Percentiles rank a stretch among this genome's conserved stretches.
Conservation (phyloP, 345 rosid species). For the Zanthoxylum bungeanum region DNA sequence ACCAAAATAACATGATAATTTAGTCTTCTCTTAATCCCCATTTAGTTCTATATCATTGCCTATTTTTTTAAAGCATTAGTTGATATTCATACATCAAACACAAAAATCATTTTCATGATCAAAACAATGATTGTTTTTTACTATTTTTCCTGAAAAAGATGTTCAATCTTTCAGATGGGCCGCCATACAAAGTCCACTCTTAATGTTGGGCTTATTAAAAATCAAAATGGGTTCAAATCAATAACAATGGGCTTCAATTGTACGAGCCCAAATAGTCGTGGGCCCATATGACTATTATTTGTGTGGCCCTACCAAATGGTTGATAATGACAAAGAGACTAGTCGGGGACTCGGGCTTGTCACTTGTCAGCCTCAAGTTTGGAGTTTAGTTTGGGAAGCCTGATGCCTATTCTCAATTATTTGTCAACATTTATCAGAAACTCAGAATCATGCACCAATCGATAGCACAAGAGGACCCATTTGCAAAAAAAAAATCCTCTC, state of each 20-base stretch:
- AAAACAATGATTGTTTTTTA: too few species aligned
- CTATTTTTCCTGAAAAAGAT: not conserved
- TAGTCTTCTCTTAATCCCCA: too few species aligned
- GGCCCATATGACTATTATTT: too few species aligned
- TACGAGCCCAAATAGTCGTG: too few species aligned
- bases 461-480: too few species aligned
- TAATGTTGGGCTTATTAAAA: not conserved
- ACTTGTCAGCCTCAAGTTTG: not conserved
- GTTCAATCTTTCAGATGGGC: not conserved
- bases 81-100: not conserved
- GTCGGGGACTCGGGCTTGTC: too few species aligned
- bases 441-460: not conserved
- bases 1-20: too few species aligned
- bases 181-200: not conserved
- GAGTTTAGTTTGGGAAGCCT: not conserved
- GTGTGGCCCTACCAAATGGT: too few species aligned
- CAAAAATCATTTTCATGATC: not conserved
- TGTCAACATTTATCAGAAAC: not conserved
- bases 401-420: not conserved
- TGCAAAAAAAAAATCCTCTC: too few species aligned
- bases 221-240: not conserved
- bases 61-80: not conserved
- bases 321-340: too few species aligned
- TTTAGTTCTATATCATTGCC: too few species aligned
- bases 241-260: not conserved